Conservation (phyloP, 2,329 filamentous ascomycete species). For the Alternaria sp. region DNA sequence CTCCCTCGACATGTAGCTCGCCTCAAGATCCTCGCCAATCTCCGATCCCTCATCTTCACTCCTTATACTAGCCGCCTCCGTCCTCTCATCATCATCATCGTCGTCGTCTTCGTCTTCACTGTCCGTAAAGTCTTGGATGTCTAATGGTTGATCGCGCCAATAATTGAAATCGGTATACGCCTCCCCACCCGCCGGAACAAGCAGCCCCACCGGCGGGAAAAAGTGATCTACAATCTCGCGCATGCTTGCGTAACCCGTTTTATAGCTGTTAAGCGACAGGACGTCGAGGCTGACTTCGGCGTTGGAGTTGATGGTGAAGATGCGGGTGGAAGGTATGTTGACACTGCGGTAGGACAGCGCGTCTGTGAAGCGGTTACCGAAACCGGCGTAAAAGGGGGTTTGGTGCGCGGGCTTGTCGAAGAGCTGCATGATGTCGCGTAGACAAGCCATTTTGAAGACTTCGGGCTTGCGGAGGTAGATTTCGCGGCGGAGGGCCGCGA, state of each 20-base stretch:
- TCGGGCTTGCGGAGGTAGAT: slow-evolving; percentile 96
- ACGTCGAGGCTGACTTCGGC: slow-evolving; percentile 93
- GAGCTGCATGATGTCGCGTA: slow-evolving; percentile 89
- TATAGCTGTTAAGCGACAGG: slow-evolving; percentile 89
- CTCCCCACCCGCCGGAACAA: slow-evolving; percentile 88
- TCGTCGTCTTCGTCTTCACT: slow-evolving; percentile 63
- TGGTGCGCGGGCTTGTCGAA: slow-evolving; percentile 69
- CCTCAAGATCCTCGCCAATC: slow-evolving; percentile 56
- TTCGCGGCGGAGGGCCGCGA: slow-evolving; percentile 89
- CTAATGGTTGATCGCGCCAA: slow-evolving; percentile 85
- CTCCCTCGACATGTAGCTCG: slow-evolving; percentile 63
- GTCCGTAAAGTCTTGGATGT: slow-evolving; percentile 86
- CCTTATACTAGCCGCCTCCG: slow-evolving; percentile 48
- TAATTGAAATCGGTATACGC: slow-evolving; percentile 97
- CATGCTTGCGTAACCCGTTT: slow-evolving; percentile 96
- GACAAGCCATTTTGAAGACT: slow-evolving; percentile 98
- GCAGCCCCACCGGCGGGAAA: slow-evolving; percentile 87
- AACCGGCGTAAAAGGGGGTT: slow-evolving; percentile 94
- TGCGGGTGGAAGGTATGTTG: slow-evolving; percentile 90
- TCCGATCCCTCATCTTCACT: slow-evolving; percentile 61
- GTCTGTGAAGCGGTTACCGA: slow-evolving; percentile 95
- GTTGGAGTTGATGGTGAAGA: slow-evolving; percentile 98
- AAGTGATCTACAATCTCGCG: slow-evolving; percentile 97
- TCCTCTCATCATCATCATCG: slow-evolving; percentile 54
- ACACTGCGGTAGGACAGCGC: slow-evolving; percentile 95